Base-by-base conservation (phyloP, 2,329 filamentous ascomycete species). In the Epichloe sp. region DNA sequence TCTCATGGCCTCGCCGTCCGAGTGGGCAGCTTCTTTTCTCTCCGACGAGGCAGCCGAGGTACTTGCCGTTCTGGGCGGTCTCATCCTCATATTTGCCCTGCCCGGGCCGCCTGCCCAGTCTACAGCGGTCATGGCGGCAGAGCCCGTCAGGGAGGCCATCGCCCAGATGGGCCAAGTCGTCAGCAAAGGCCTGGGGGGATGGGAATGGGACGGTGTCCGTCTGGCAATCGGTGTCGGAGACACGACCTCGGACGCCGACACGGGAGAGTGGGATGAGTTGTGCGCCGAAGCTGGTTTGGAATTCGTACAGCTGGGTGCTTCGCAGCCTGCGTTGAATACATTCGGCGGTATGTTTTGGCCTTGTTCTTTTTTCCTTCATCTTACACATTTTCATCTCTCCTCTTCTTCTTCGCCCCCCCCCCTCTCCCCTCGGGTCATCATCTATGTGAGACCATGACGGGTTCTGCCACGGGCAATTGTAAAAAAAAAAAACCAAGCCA, bases 121-220 rank as follows among this genome's bases (percentile, higher is more conserved):
- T 41, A 10, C 8, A 5, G 53, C 53, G 1, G 58, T 59, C 6
- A 54, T 57, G 1, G 61, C 66, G 4, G 17, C 14, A 1, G 42
- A 42, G 5, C 41, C 2, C 14, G 44, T 41, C 4, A 66, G 68
- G 34, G 66, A 64, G 5, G 61, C 84, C 7, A 65, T 85, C 26
- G 59, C 65, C 19, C 67, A 76, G 11, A 74, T 83, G 0, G 77
- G 75, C 0, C 70, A 70, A 47, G 76, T 84, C 2, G 69, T 81
- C 0, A 71, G 71, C 52, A 66, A 79, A 2, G 79, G 78, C 0
- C 69, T 82, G 2, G 79, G 3, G 23, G 78, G 78, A 7, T 79
- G 74, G 70, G 68, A 70, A 2, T 85, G 82, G 82, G 82, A 85
- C 52, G 82, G 82, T 1, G 79, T 83, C 0, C 70, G 72, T 15